Base-by-base conservation (phyloP, 139 green algal genomes). In the Closterium sp. region DNA sequence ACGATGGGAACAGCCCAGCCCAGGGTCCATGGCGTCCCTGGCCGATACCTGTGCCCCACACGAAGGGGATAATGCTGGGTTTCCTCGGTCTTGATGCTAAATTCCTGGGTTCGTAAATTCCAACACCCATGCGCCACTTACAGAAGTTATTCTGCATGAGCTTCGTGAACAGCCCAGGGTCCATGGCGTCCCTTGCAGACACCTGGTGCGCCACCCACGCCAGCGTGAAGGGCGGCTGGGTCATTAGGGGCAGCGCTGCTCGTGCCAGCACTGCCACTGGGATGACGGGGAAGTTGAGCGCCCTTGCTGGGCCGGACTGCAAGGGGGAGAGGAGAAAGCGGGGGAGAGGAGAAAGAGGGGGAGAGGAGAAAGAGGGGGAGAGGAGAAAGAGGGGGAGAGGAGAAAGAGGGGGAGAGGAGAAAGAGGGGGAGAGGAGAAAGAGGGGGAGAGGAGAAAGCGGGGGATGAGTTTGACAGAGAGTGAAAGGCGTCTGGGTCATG, bases 161-260 rank as follows among this genome's bases (percentile, higher is more conserved):
- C 87, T 93, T 91, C 23, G 23, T 25, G 7, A 93, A 55, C 23
- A 91, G 35, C 34, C 10, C 7, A n/a, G 90, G 90, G 25, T 93
- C 86, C 90, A 93, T 93, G 34, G 85, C 85, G n/a, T 92, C 64
- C 8, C 90, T n/a, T 6, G 90, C 90, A 19, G 90, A 93, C 35
- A 93, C 32, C 30, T 93, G 86, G 38, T 93, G 85, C 4, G 87
- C 87, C 23, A 93, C 28, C 86, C 86, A 93, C 21, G 87, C 90
- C 25, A 93, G 86, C 1, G 90, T 92, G 38, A 93, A 93, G 33
- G 90, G 90, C 90, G 90, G 90, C 25, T 31, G 55, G 87, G 85
- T 93, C 28, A 93, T 93, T 12, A 93, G 85, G 7, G 90, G 90
- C 30, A 93, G 33, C 0, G 90, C 90, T 16, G 33, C 76, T n/a